Evolutionary conservation across 306 rosid species (phyloP), one percentile per base, ranked within the genome.

Genomic region (Alnus rubra): DNA sequence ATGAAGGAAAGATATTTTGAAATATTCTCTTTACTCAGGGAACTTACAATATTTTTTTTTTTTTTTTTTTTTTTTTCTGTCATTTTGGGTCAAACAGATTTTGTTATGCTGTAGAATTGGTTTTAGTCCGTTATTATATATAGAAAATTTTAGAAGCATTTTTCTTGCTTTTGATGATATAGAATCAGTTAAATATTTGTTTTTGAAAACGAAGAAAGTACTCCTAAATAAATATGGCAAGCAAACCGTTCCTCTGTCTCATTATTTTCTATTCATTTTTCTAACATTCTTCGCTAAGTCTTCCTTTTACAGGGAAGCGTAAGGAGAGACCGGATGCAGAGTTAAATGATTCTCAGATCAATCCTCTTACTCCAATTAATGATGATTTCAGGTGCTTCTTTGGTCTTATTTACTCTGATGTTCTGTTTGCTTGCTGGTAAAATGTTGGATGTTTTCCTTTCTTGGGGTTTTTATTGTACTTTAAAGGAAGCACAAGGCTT

Each of bases 331-430:
- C 82, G 6, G 74, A 87, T 79, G 86, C 56, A 78, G 91, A 86
- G 68, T 83, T 79, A 52, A 73, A 69, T 81, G 89, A 81, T 74
- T 60, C 85, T 64, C 80, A 74, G 83, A 74, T 84, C 73, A 83
- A 91, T 83, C 89, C 90, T 79, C 98, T 95, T 63, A 45, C 31
- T 79, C 99, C 97, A 51, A 81, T 87, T 69, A 96, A 84, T 76
- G 91, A 88, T 39, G 98, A 93, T 88, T 78, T 73, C 75, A 91
- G 98, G 99, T 93, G 86, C 65, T 60, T 87, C 30, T 71, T 42
- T 81, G 48, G 30, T 54, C 75, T 44, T 74, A 12, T 9, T 30
- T 77, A 68, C 10, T 16, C 47, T 30, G 30, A 7, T 11, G 30
- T 18, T 9, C 45, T 19, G 5, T 77, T 77, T 69, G 39, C 23